Conservation (phyloP, 1,284 basidiomycete species). For the Cryptococcus sp. region DNA sequence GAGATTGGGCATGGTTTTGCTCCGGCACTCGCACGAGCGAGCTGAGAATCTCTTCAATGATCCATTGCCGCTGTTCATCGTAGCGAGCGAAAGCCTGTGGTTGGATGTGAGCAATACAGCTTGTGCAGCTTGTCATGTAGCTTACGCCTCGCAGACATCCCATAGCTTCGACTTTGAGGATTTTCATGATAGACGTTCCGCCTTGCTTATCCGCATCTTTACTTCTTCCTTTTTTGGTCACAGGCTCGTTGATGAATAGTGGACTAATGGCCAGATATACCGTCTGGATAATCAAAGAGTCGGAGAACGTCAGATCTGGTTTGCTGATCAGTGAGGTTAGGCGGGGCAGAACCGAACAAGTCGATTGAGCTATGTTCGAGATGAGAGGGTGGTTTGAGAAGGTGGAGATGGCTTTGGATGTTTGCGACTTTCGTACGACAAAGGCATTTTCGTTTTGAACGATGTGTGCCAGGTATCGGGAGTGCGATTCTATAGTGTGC, state of each 20-base stretch:
- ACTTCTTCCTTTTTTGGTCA: constrained; percentile 50
- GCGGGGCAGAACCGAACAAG: constrained; percentile 54
- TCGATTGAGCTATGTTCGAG: constrained; percentile 67
- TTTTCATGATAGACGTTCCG: constrained; percentile 65
- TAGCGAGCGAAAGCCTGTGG: constrained; percentile 82
- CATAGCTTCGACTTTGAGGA: constrained; percentile 76
- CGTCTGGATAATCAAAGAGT: constrained; percentile 81
- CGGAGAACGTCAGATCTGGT: constrained; percentile 70
- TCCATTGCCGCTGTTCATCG: constrained; percentile 87
- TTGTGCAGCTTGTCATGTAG: constrained; percentile 13
- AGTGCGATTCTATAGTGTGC: constrained; percentile 37
- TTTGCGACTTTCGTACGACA: constrained; percentile 35
- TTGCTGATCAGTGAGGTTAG: constrained; percentile 51
- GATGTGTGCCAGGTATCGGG: constrained; percentile 61
- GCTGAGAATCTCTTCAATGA: constrained; percentile 90
- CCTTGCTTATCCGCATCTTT: constrained; percentile 65
- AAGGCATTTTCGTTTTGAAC: constrained; percentile 55
- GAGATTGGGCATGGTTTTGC: constrained; percentile 79
- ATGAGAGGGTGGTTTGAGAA: constrained; percentile 56
- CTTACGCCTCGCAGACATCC: constrained; percentile 78
- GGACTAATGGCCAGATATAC: constrained; percentile 91
- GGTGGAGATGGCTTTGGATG: constrained; percentile 15
- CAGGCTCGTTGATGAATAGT: constrained; percentile 77
- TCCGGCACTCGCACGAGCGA: constrained; percentile 88
- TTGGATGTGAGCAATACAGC: neutral